Evolutionary conservation across 2,329 filamentous ascomycete species (phyloP), one percentile per base, ranked within the genome.

Genomic region (Aspergillus ruber): DNA sequence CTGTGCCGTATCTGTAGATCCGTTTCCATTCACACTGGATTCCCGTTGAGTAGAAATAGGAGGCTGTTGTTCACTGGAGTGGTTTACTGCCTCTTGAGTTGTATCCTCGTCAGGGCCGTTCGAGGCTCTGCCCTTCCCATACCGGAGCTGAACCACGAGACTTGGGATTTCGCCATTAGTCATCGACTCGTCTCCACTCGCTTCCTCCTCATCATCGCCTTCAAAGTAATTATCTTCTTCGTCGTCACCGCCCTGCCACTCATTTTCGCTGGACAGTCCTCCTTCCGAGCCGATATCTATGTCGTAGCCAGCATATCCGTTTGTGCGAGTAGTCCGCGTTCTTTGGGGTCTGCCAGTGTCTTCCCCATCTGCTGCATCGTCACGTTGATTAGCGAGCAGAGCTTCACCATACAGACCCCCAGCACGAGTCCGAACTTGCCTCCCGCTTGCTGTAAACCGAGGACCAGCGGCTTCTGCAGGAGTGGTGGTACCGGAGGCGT

Each of bases 391-490:
- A 56, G 74, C 79, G 13, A 84, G 71, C 48, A 84, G 61, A 27
- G 68, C 70, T 60, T 79, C 77, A 9, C 77, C 77, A 57, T 80
- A 80, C 17, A 72, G 55, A n/a, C 77, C 77, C 35, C 75, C 76
- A n/a, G 74, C 66, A 40, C 76, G 71, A 47, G 64, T 70, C 55
- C 69, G 76, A 54, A 95, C 83, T 63, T 95, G 89, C 18, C 93
- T 83, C 18, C 93, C 93, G 64, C 90, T 95, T 18, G 88, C 84
- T 3, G 93, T 97, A 44, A 83, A 78, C 10, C 76, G 78, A 43
- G 77, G 87, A 73, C 69, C 84, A 20, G 75, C 66, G 4, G 78
- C 74, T 54, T 91, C 88, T 36, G 81, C 80, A 0, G 89, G 86
- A 1, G 88, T 89, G 53, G 82, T 83, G 8, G 83, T 78, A 35